Base-by-base conservation (phyloP, 176 grass and related monocot species). In the Aegilops umbellulata region DNA sequence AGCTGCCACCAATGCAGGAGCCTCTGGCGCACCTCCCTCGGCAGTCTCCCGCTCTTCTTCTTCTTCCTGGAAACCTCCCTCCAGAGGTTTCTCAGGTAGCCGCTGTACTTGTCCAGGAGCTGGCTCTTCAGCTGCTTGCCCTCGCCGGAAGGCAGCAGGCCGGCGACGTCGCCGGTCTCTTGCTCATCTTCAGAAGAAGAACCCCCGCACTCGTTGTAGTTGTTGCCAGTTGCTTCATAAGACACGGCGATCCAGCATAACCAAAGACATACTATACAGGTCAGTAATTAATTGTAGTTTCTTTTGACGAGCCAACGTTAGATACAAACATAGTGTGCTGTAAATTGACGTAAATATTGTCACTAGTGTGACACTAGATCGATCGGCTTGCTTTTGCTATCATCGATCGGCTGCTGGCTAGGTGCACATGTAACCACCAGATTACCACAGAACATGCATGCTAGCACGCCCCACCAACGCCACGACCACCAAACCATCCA, bases 31-130 rank as follows among this genome's bases (percentile, higher is more conserved):
- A 92, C 95, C 68, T 97, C 92, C 83, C 88, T 91, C 13, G 95
- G 92, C 57, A 97, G 86, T 81, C 94, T 97, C 44, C 92, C 88
- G 69, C 94, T 94, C 86, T 97, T 94, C 86, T 97, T 94, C 86
- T 89, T 97, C 81, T 90, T 97, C 88, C 90, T 91, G 30, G 95
- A 93, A 20, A 97, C 82, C 13, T 94, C 86, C 82, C 79, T 84
- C 92, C 86, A 90, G 4, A 97, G 92, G 84, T 74, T 84, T 82
- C 88, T 87, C 57, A 97, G 64, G 86, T 93, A 94, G 46, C 92
- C 95, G 13, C 95, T 94, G 49, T 93, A 94, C 86, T 97, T 97
- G 77, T 91, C 91, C 60, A 93, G 79, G 27, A 92, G 82, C 26
- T 83, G 84, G 51, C 84, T 84, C 82, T 91, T 94, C 17, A 94